Conservation (phyloP, 2,329 filamentous ascomycete genomes). For the Hypomyces rosellus region DNA sequence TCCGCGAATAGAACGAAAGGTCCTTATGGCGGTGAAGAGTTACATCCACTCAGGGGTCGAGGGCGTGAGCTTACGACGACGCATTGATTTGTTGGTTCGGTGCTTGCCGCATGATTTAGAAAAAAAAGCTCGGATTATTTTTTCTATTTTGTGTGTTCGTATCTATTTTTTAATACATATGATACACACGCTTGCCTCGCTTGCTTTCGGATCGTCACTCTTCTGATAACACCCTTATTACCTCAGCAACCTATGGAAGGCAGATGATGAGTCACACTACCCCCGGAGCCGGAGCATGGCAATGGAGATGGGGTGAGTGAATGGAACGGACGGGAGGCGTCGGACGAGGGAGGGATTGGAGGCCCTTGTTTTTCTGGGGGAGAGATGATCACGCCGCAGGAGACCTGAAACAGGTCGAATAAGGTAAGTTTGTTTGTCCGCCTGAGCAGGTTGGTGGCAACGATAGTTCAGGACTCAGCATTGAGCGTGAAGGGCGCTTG, state of each 20-base stretch:
- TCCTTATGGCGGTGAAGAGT: slow-evolving; percentile 10
- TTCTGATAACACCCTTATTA: neutral
- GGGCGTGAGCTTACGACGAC: slow-evolving; percentile 6
- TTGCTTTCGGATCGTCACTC: neutral
- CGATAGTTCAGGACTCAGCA: too few relatives aligned
- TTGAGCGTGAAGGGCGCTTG: too few relatives aligned
- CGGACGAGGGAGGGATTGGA: neutral
- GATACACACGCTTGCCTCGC: too few relatives aligned
- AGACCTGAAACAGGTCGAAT: too few relatives aligned
- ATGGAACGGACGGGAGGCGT: neutral
- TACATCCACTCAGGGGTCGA: slow-evolving; percentile 5
- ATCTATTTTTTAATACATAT: neutral
- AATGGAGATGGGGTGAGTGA: neutral
- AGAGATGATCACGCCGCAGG: slow-evolving; percentile 7
- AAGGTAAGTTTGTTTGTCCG: too few relatives aligned
- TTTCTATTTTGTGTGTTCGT: neutral
- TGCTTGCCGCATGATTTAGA: too few relatives aligned
- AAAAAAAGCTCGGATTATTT: too few relatives aligned
- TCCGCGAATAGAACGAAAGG: neutral
- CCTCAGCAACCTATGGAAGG: neutral
- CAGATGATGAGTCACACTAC: slow-evolving; percentile 1
- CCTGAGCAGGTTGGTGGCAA: too few relatives aligned
- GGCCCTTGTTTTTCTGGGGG: slow-evolving; percentile 1
- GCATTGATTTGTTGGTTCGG: slow-evolving; percentile 4
- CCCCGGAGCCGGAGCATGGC: neutral